These are phyloP conservation scores for Talaromyces ruber DNA, from an alignment of 495 filamentous ascomycete genomes.

Conservation along the genomic window DNA sequence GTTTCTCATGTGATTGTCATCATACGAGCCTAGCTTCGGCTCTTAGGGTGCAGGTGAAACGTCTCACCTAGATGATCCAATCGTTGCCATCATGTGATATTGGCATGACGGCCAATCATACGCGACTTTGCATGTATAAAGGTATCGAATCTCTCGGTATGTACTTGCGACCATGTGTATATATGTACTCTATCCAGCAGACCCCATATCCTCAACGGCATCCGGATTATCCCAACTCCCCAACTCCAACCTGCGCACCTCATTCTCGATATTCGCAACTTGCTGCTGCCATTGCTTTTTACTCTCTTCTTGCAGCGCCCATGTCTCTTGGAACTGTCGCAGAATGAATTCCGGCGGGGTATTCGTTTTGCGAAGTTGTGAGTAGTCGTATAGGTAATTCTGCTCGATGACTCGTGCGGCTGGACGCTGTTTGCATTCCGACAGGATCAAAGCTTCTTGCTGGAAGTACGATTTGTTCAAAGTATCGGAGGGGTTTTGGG, in stretches of 20 bases:
- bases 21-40: neutral
- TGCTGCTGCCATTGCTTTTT: slow-evolving; percentile 34
- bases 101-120: neutral
- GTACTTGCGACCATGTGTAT: neutral
- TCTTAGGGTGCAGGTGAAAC: neutral
- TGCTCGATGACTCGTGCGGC: slow-evolving; percentile 76
- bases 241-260: slow-evolving; percentile 55
- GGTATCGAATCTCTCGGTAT: neutral
- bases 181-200: slow-evolving; percentile 17
- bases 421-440: slow-evolving; percentile 69
- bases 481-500: slow-evolving; percentile 33
- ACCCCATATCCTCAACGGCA: slow-evolving; percentile 65
- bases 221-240: slow-evolving; percentile 65
- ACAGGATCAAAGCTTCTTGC: slow-evolving; percentile 58
- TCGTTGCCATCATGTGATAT: neutral
- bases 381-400: slow-evolving; percentile 80
- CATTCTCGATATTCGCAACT: slow-evolving; percentile 45
- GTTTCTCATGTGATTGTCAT: neutral
- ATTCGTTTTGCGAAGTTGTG: slow-evolving; percentile 34
- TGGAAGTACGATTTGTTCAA: slow-evolving; percentile 42
- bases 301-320: slow-evolving; percentile 56
- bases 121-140: neutral
- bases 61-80: neutral
- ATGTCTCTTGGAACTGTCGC: slow-evolving; percentile 56
- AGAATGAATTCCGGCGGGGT: slow-evolving; percentile 59